Evolutionary conservation across 495 filamentous ascomycete genomes (phyloP), one percentile per base, ranked within the genome.

Genomic region (Parathielavia hyrcaniae): DNA sequence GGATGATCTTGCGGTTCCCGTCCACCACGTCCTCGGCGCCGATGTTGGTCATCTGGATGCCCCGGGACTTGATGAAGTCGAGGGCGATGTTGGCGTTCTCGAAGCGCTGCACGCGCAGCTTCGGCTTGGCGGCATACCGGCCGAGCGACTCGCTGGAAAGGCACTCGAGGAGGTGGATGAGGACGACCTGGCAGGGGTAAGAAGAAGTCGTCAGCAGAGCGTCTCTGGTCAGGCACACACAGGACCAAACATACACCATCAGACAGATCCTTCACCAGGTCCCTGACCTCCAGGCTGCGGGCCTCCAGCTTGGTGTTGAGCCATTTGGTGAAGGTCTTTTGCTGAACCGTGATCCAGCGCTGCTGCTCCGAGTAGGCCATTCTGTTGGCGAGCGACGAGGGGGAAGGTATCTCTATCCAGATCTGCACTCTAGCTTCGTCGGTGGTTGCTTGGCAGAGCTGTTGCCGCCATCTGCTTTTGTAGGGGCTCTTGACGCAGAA

Each of bases 261-360:
- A 65, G 89, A 91, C 48, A 98, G 82, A 72, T 97, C 93, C 49
- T 81, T 78, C 54, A 92, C 86, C 58, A 98, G 73, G 66, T 97
- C 89, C 61, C 87, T 86, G 61, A 96, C 88, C 59, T 76, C 77
- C 46, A 96, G 67, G 45, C 84, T 77, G 57, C 91, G 82, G 46
- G 78, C 79, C 68, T 87, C 85, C 61, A 97, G 72, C 78, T 97
- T 97, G 59, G 89, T 91, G 71, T 98, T 98, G 53, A 98, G 83
- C 93, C 93, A 97, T 85, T 97, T 97, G 19, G 91, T 95, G 71
- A 97, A 97, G n/a, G 93, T 98, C 82, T 97, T 98, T 72, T 97
- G 87, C 77, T 97, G 92, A 67, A 96, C 91, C 66, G 85, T 89
- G 67, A 97, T 85, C 92, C 92, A 97, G 75, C 86, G 86, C 79